Percentiles rank a stretch among this genome's conserved stretches.
These are phyloP conservation scores for Elsinoe perseae DNA, from an alignment of 2,329 filamentous ascomycete genomes.

Conservation along the genomic window DNA sequence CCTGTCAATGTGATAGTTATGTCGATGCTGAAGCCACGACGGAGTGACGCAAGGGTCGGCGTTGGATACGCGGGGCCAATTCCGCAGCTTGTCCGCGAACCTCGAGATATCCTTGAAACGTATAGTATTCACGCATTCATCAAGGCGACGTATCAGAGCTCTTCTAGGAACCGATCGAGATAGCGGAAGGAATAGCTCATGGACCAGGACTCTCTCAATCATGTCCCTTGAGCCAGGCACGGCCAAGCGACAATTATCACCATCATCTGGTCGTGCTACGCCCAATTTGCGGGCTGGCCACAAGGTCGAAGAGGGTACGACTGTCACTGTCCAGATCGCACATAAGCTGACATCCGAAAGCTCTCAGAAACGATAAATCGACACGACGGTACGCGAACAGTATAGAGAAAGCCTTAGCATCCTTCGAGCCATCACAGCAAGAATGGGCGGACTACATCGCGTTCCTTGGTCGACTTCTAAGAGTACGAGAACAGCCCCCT, in stretches of 20 bases:
- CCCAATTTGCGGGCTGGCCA: slow-evolving; percentile 10
- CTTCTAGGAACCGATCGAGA: too few relatives aligned
- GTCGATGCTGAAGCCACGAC: neutral
- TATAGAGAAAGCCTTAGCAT: slow-evolving; percentile 75
- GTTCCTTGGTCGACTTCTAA: slow-evolving; percentile 82
- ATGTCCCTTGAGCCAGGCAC: slow-evolving; percentile 14
- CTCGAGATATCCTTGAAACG: neutral
- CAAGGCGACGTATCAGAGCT: too few relatives aligned
- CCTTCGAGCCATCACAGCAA: slow-evolving; percentile 88
- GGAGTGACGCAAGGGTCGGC: neutral
- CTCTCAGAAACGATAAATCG: slow-evolving; percentile 51
- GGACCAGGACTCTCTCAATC: slow-evolving; percentile 23
- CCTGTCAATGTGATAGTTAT: neutral
- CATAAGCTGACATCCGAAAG: neutral
- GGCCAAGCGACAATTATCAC: neutral
- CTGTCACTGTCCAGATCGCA: neutral
- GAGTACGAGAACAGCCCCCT: slow-evolving; percentile 47
- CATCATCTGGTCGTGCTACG: slow-evolving; percentile 2
- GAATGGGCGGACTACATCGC: slow-evolving; percentile 99
- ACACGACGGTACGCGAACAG: slow-evolving; percentile 85
- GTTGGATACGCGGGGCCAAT: slow-evolving; percentile 1
- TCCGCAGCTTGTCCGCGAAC: neutral
- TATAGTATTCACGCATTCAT: neutral
- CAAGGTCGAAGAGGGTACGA: slow-evolving; percentile 3
- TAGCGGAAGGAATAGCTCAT: slow-evolving; percentile 14